Base-by-base conservation (phyloP, 352 stramenopile species). In the Phytophthora europaea region DNA sequence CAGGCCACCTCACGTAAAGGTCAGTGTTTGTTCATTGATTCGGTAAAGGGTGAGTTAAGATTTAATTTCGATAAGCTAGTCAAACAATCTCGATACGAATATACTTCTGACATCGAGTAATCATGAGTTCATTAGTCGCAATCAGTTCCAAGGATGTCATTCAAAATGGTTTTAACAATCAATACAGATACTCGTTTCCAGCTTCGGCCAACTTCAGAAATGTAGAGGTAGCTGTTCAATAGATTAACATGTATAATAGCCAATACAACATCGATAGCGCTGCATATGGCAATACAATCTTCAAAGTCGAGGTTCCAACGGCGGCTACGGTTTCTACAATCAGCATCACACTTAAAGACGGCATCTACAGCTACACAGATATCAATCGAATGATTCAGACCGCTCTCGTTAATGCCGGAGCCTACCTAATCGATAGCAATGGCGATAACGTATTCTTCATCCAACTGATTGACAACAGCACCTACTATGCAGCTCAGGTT, bases 401-500 rank as follows among this genome's bases (percentile, higher is more conserved):
- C 0, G 59, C 59, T 57, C 9, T 65, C 8, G 43, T 56, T 6
- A 56, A 18, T 28, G 45, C 26, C 2, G 59, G 59, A 48, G 59
- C 59, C 0, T 66, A 52, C 48, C 47, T 66, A 0, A 48, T 66
- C 5, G 59, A 66, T 36, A 5, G 8, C 7, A 15, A 31, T 38
- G 59, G 59, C 6, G 38, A 66, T 22, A 66, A 57, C 12, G 20
- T 51, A 0, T 66, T 66, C 20, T 72, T 54, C 22, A 58, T 72
- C 15, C 65, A 72, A 16, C 10, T 65, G 0, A 13, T 23, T 2
- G 65, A 72, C 3, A 72, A 72, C 28, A 7, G 2, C 1, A 65
- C 47, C 1, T 66, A 66, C 7, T 66, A 66, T 1, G 8, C 47
- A 2, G 62, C 53, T 54, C 65, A 72, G 36, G 3, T 72, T 4